Conservation (phyloP, 208 protist species). For the Trypanosoma conorhini region DNA sequence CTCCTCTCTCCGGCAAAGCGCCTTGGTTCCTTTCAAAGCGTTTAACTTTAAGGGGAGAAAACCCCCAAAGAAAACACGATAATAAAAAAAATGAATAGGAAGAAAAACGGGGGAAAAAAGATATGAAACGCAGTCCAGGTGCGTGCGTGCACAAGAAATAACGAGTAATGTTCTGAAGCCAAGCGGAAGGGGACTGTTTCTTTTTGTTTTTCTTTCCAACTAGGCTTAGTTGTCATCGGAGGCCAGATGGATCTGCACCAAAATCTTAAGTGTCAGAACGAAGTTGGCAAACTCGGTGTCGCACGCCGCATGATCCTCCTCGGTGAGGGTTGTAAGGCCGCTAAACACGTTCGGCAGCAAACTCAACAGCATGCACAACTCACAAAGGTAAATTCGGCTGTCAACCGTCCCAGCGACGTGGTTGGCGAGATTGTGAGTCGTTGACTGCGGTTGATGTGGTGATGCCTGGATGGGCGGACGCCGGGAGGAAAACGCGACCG, state of each 20-base stretch:
- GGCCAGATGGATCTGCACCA: conserved; percentile 79
- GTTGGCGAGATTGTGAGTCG: neutral
- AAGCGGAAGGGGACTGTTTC: too few relatives aligned
- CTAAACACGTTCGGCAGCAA: conserved; percentile 61
- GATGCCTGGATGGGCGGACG: neutral
- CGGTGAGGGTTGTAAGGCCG: conserved; percentile 45
- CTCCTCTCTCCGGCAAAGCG: neutral
- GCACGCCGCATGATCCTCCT: conserved; percentile 53
- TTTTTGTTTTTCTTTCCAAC: neutral
- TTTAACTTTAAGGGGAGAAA: neutral
- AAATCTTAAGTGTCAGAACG: conserved; percentile 57
- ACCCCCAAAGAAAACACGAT: neutral
- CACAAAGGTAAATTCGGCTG: conserved; percentile 61
- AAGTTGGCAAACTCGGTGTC: conserved; percentile 59
- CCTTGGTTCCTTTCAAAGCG: neutral
- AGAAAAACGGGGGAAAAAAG: conserved; percentile 11
- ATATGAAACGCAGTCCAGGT: too few relatives aligned
- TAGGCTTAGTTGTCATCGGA: conserved; percentile 42
- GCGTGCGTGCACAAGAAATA: neutral
- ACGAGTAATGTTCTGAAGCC: too few relatives aligned
- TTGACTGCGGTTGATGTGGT: conserved; percentile 3
- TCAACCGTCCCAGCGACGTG: conserved; percentile 28
- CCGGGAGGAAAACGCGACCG: neutral
- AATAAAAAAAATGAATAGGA: neutral
- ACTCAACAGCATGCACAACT: conserved; percentile 65